A percentile compares a stretch with the other conserved stretches of the same genome.
phyloP scores from a whole-genome alignment of 345 rosid species.

The Citrus sp. region DNA sequence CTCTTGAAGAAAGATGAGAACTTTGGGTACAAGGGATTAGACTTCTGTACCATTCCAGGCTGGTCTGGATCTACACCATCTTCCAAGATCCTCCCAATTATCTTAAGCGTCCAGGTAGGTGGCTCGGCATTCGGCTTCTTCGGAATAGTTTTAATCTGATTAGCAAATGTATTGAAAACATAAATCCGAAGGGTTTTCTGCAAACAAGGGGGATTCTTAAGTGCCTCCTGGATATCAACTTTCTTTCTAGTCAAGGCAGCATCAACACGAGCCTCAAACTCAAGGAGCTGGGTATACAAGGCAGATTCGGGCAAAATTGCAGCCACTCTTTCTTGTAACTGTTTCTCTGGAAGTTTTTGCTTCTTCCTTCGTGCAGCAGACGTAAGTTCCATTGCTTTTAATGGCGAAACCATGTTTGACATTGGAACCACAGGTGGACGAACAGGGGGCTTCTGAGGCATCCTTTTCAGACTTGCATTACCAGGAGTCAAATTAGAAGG shows the following conservation, averaged over 20 bases:
- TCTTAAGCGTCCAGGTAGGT: conserved; percentile 91
- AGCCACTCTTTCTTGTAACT: conserved; percentile 84
- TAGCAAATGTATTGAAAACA: conserved; percentile 81
- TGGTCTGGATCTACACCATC: conserved; percentile 94
- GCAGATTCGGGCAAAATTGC: conserved; percentile 97
- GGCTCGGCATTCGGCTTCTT: conserved; percentile 85
- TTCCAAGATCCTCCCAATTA: conserved; percentile 90
- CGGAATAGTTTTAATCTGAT: conserved; percentile 78
- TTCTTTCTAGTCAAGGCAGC: conserved; percentile 87
- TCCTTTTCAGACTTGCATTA: conserved; percentile 47
- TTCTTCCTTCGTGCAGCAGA: conserved; percentile 83
- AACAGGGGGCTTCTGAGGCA: conserved; percentile 69
- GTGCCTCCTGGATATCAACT: conserved; percentile 94
- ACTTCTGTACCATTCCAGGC: conserved; percentile 73
- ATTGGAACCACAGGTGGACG: conserved; percentile 74
- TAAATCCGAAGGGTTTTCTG: conserved; percentile 93
- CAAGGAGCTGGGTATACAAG: conserved; percentile 93
- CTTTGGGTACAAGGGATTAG: conserved; percentile 70
- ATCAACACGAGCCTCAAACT: conserved; percentile 91
- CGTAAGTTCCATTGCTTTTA: conserved; percentile 75
- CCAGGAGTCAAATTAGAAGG: conserved; percentile 71
- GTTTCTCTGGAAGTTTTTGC: conserved; percentile 93
- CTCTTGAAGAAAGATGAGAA: conserved; percentile 94
- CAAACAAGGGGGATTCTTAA: conserved; percentile 83
- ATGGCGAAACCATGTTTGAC: conserved; percentile 54